These are phyloP conservation scores for Saturnispora sanitii DNA, from an alignment of 805 yeast genomes.

Conservation along the genomic window DNA sequence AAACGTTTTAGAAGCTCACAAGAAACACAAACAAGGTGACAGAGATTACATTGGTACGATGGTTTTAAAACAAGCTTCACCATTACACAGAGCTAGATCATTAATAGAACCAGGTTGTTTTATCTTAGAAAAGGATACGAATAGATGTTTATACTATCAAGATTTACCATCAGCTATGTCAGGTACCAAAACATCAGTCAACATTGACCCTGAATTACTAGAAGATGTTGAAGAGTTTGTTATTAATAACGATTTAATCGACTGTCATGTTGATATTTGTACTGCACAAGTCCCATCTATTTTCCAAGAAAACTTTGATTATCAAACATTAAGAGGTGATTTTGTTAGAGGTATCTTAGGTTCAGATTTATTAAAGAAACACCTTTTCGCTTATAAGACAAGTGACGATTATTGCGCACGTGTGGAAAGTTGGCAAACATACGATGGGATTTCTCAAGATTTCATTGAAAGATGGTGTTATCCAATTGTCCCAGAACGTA, in stretches of 20 bases:
- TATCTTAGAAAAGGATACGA: conserved; percentile 61
- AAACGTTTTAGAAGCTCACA: conserved; percentile 64
- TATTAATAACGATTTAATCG: conserved; percentile 86
- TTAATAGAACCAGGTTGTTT: conserved; percentile 77
- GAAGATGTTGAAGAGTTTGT: conserved; percentile 68
- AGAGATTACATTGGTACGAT: conserved; percentile 90
- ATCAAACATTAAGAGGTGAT: conserved; percentile 76
- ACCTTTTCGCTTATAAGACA: conserved; percentile 80
- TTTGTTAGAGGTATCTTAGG: conserved; percentile 86
- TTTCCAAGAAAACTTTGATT: conserved; percentile 94
- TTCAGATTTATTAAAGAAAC: conserved; percentile 82
- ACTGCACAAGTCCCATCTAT: conserved; percentile 90
- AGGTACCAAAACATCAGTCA: conserved; percentile 40
- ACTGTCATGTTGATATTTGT: conserved; percentile 94
- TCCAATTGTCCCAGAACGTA: conserved; percentile 84
- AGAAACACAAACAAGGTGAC: conserved; percentile 59
- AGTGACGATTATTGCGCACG: conserved; percentile 81
- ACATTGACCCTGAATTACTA: conserved; percentile 75
- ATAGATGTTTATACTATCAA: conserved; percentile 78
- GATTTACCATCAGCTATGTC: conserved; percentile 55
- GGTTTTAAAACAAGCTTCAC: conserved; percentile 80
- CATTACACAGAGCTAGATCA: conserved; percentile 77
- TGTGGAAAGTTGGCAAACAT: conserved; percentile 92
- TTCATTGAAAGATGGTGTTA: conserved; percentile 86
- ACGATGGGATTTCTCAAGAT: conserved; percentile 85